phyloP scores from a whole-genome alignment of 2,329 filamentous ascomycete genomes.

The Cladobotryum protrusum region DNA sequence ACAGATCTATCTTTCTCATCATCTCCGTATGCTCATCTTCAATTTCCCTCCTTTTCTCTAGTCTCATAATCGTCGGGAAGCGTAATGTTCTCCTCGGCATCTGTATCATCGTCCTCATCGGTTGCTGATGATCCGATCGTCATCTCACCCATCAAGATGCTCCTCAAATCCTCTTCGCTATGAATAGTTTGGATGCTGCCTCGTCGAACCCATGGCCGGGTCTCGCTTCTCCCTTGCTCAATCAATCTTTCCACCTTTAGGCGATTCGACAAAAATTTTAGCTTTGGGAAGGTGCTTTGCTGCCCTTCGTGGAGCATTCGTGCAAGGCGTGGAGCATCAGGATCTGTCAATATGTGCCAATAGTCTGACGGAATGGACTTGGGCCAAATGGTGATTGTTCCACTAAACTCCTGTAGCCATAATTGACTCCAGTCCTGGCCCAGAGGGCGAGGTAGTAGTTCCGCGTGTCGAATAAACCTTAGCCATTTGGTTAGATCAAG shows the following conservation, averaged over 20 bases:
- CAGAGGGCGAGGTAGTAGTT: conserved; percentile 80
- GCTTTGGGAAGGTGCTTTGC: conserved; percentile 81
- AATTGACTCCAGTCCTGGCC: conserved; percentile 97
- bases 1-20: too few relatives aligned
- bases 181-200: conserved; percentile 55
- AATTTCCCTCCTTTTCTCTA: conserved; percentile 8
- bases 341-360: conserved; percentile 78
- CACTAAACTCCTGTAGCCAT: conserved; percentile 91
- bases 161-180: conserved; percentile 53
- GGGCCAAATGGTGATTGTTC: conserved; percentile 95
- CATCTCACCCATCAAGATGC: conserved; percentile 37
- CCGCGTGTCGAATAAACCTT: conserved; percentile 85
- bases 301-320: conserved; percentile 88
- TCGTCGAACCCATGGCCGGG: conserved; percentile 40
- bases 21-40: neutral
- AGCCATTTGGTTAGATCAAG: conserved; percentile 97
- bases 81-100: conserved; percentile 13
- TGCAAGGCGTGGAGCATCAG: conserved; percentile 65
- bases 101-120: conserved; percentile 32
- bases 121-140: conserved; percentile 28
- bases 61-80: conserved; percentile 15
- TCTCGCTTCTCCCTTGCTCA: conserved; percentile 52
- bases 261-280: conserved; percentile 85
- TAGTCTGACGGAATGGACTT: conserved; percentile 75
- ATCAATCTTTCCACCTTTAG: conserved; percentile 72